phyloP scores from a whole-genome alignment of 129 eudicot species.

The Daucus carota region DH1_v3.0 NC_030383.2:45272001-45272500 shows the following conservation, averaged over 20 bases:
- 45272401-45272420: neutral
- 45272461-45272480: neutral
- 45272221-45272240: neutral
- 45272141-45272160: neutral
- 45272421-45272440: neutral
- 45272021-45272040: slow-evolving; percentile 42
- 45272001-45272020: slow-evolving; percentile 57
- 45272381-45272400: neutral
- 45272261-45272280: too few relatives aligned
- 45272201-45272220: neutral
- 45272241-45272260: neutral
- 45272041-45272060: slow-evolving; percentile 40
- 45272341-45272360: neutral
- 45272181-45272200: neutral
- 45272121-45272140: neutral
- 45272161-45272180: neutral
- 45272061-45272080: neutral
- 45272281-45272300: neutral
- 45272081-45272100: neutral
- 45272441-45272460: neutral
- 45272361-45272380: neutral
- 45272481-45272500: neutral
- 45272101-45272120: neutral
- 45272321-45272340: neutral
- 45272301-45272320: neutral